Evolutionary conservation across 371 early-diverging fungal genomes (phyloP), one percentile per base, ranked within the genome.

Genomic region (Encephalitozoon hellem): DNA sequence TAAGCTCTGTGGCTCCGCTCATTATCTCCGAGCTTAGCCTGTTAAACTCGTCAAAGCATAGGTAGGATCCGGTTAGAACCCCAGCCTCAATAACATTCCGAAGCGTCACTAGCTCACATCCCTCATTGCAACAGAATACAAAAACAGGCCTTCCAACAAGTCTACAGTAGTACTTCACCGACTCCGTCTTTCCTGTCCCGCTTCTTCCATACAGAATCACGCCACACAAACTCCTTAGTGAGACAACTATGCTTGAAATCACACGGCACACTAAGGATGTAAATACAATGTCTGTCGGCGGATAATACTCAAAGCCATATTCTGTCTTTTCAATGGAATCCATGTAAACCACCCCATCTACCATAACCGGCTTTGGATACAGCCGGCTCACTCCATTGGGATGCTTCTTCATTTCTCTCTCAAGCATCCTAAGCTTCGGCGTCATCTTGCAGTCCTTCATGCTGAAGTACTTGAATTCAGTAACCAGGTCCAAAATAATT

Each of bases 31-130:
- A 94, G 81, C 93, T 94, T 77, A 97, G 85, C 72, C 98, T 90
- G 84, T 97, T 97, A 86, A 96, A 97, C 86, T 97, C 97, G 86
- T 96, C 98, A 83, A 96, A 95, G 86, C 96, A 95, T 71, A 96
- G 94, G 94, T 94, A 96, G 0, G 94, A 94, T 39, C 95, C 96
- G 9, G 94, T 96, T 81, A 92, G 92, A 81, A 91, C 93, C 74
- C 95, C 88, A 78, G 96, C 97, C 76, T 92, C 89, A 80, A 98
- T 97, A 73, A 98, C 96, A 83, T 96, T 92, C 54, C 95, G 93
- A 93, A 98, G 94, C 28, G 96, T 94, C 83, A 93, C 94, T 89
- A 95, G 94, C 86, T 96, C 95, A 86, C 95, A 95, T 76, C 90
- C 93, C 84, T 97, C 97, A 83, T 95, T 96, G 86, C 98, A 98